Evolutionary conservation across 768 basidiomycete species (phyloP).

Genomic region (Mycena venus): DNA sequence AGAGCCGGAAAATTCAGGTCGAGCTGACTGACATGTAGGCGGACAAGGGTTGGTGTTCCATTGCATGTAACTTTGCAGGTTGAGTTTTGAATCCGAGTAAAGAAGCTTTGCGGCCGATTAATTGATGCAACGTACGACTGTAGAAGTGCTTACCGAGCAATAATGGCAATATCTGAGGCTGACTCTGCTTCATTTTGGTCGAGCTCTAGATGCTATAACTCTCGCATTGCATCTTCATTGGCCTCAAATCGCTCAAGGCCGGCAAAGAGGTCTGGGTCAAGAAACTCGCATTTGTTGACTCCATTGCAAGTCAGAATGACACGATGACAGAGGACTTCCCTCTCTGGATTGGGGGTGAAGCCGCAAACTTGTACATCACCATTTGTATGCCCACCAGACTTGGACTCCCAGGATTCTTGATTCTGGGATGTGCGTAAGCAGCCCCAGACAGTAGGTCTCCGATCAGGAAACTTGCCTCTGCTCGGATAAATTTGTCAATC

Average conservation of each 20-base stretch:
- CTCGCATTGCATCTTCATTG: not conserved
- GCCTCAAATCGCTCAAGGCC: slow-evolving; percentile 13
- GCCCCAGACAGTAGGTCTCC: not conserved
- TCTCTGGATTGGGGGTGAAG: not conserved
- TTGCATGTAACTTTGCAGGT: too few relatives aligned
- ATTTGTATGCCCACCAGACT: not conserved
- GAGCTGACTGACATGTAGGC: too few relatives aligned
- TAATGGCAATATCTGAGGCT: not conserved
- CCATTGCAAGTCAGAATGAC: slow-evolving; percentile 3
- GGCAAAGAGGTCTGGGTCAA: not conserved
- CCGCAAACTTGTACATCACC: not conserved
- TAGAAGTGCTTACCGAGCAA: too few relatives aligned
- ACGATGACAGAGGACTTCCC: not conserved
- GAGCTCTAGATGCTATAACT: not conserved
- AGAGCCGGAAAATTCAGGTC: too few relatives aligned
- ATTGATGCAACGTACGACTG: not conserved
- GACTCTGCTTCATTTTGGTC: slow-evolving; percentile 20
- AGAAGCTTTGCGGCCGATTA: not conserved
- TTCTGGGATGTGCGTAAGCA: not conserved
- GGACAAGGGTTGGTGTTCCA: not conserved
- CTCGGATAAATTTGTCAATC: not conserved
- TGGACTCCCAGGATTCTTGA: not conserved
- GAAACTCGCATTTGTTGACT: slow-evolving; percentile 1
- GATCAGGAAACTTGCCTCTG: not conserved
- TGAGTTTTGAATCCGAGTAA: too few relatives aligned